Evolutionary conservation across 176 grass and related monocot species (phyloP).

Genomic region (Eremochloa ophiuroides): DNA sequence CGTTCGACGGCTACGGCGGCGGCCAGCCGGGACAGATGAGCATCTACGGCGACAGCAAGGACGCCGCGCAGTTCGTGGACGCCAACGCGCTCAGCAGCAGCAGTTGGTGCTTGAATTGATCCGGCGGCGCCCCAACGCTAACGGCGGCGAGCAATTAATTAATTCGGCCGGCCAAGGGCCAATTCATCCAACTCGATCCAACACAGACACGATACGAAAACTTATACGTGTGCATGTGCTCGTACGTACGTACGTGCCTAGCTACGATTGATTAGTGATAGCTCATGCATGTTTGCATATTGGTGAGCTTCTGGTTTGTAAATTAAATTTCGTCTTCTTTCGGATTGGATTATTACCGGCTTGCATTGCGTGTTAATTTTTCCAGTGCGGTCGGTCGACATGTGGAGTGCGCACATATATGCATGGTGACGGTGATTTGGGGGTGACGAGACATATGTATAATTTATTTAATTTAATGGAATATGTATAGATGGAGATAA

Average conservation of each 20-base stretch:
- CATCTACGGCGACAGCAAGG: conserved; percentile 52
- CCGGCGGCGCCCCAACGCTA: not conserved
- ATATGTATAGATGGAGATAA: not conserved
- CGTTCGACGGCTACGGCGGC: conserved; percentile 39
- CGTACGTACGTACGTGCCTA: not conserved
- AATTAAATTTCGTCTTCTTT: not conserved
- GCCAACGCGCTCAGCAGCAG: conserved; percentile 17
- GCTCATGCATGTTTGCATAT: conserved; percentile 3
- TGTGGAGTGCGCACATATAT: conserved; percentile 8
- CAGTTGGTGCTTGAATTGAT: conserved; percentile 46
- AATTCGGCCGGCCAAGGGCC: not conserved
- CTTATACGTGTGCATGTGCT: not conserved
- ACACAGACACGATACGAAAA: not conserved
- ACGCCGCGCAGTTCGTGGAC: conserved; percentile 38
- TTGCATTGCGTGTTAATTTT: conserved; percentile 15
- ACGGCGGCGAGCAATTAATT: conserved; percentile 32
- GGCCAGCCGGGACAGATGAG: conserved; percentile 30
- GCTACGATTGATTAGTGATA: not conserved
- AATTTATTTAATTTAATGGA: not conserved
- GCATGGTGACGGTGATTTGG: not conserved
- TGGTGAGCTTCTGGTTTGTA: conserved; percentile 22
- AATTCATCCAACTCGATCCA: not conserved
- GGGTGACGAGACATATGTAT: not conserved
- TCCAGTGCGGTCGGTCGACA: not conserved
- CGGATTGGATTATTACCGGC: not conserved